Percentiles rank a stretch among this genome's conserved stretches.
Evolutionary conservation across 495 filamentous ascomycete species (phyloP).

Genomic region (Letharia columbiana): DNA sequence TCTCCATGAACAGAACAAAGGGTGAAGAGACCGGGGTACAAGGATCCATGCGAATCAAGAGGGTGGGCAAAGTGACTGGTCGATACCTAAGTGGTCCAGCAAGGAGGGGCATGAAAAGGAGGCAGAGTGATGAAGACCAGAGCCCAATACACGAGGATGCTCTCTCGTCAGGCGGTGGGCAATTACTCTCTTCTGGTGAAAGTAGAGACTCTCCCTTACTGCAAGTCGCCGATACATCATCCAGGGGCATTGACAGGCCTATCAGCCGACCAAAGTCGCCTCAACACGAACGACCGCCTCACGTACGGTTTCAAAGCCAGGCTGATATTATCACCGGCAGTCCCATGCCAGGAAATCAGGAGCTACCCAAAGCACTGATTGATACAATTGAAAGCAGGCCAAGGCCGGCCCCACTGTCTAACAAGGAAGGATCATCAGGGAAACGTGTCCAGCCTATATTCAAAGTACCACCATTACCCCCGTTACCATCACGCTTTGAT

Average conservation of each 20-base stretch:
- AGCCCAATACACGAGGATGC: constrained; percentile 26
- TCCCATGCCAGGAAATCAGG: constrained; percentile 30
- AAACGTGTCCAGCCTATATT: constrained; percentile 47
- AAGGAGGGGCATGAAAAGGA: constrained; percentile 56
- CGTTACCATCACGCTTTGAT: constrained; percentile 53
- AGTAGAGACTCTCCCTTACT: constrained; percentile 1
- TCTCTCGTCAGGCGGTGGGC: constrained; percentile 19
- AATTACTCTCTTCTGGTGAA: not conserved
- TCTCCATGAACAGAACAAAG: constrained; percentile 36
- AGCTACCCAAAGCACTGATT: constrained; percentile 23
- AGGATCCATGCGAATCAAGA: constrained; percentile 64
- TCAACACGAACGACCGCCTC: constrained; percentile 28
- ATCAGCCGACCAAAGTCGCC: constrained; percentile 17
- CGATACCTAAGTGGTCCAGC: constrained; percentile 68
- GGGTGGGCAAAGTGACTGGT: constrained; percentile 60
- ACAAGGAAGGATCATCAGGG: constrained; percentile 30
- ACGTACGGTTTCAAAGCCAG: constrained; percentile 31
- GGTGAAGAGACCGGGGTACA: constrained; percentile 52
- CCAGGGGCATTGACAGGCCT: constrained; percentile 6
- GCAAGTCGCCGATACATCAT: constrained; percentile 6
- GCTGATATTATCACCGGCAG: constrained; percentile 32
- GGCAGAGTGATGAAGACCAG: constrained; percentile 66
- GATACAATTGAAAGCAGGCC: constrained; percentile 22
- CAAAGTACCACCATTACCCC: constrained; percentile 54
- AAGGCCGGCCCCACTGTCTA: constrained; percentile 9